These are phyloP conservation scores for Spencermartinsiella ligniputridi DNA, from an alignment of 1,139 yeast genomes.

Conservation along the genomic window DNA sequence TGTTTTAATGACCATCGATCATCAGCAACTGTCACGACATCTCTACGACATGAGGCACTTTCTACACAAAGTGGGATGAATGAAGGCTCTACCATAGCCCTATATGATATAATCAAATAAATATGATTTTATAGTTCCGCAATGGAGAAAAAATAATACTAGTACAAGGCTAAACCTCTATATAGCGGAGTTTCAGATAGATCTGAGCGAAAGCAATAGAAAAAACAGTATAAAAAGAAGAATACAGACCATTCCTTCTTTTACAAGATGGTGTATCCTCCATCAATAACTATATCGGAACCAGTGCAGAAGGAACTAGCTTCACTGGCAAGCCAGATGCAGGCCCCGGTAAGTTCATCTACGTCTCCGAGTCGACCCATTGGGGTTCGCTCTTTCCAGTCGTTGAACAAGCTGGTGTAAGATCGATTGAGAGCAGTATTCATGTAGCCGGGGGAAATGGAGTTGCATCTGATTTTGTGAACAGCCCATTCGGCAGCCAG, in stretches of 20 bases:
- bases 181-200: no score
- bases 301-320: slow-evolving; percentile 68
- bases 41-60: background rate
- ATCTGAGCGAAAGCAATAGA: no score
- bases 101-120: no score
- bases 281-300: slow-evolving; percentile 60
- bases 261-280: slow-evolving; percentile 51
- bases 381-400: slow-evolving; percentile 60
- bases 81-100: no score
- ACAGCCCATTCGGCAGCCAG: slow-evolving; percentile 58
- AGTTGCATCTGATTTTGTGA: slow-evolving; percentile 49
- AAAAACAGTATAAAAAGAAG: slow-evolving; percentile 4
- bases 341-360: slow-evolving; percentile 66
- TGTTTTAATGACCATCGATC: background rate
- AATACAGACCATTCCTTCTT: background rate
- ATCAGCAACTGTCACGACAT: background rate
- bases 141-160: background rate
- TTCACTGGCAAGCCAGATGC: slow-evolving; percentile 59
- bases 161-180: background rate
- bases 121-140: background rate
- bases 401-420: slow-evolving; percentile 44
- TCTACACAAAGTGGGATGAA: no score
- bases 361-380: slow-evolving; percentile 64
- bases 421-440: slow-evolving; percentile 53
- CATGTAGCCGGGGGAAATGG: slow-evolving; percentile 57